A percentile compares a stretch with the other conserved stretches of the same genome.
phyloP scores from a whole-genome alignment of 108 stramenopile species.

The Pseudonitzschia pungens region DNA sequence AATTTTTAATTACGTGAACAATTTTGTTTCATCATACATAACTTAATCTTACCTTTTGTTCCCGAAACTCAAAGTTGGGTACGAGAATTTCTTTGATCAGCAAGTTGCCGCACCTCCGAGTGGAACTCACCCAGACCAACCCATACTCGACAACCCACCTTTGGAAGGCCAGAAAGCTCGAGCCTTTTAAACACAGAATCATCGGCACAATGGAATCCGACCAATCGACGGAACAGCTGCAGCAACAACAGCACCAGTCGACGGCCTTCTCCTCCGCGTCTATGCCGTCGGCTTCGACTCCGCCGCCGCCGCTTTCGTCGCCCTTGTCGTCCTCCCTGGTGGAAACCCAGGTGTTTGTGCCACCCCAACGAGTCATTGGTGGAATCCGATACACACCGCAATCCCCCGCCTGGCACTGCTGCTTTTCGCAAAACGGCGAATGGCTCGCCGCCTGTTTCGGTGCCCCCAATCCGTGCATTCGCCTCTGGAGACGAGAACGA shows the following conservation, averaged over 20 bases:
- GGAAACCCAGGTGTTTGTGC: constrained; percentile 16
- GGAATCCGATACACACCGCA: constrained; percentile 18
- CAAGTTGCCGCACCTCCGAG: no score
- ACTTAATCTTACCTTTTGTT: no score
- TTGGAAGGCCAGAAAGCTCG: no score
- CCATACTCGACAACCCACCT: no score
- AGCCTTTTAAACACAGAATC: no score
- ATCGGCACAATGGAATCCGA: neutral
- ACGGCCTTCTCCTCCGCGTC: no score
- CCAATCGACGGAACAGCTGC: neutral
- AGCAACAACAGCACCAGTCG: neutral
- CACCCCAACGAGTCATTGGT: constrained; percentile 23
- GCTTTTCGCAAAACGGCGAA: constrained; percentile 68
- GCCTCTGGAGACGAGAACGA: constrained; percentile 52
- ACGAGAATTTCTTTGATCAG: no score
- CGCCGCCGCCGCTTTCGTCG: neutral
- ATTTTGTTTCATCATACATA: no score
- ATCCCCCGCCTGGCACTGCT: constrained; percentile 66
- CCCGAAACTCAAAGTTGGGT: no score
- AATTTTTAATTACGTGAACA: no score
- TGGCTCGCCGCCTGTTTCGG: constrained; percentile 74
- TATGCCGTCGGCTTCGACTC: neutral
- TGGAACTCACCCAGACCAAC: no score
- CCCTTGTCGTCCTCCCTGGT: constrained; percentile 18
- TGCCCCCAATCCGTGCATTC: constrained; percentile 67